Base-by-base conservation (phyloP, 2,329 filamentous ascomycete genomes). In the Diaporthe sp. region DNA sequence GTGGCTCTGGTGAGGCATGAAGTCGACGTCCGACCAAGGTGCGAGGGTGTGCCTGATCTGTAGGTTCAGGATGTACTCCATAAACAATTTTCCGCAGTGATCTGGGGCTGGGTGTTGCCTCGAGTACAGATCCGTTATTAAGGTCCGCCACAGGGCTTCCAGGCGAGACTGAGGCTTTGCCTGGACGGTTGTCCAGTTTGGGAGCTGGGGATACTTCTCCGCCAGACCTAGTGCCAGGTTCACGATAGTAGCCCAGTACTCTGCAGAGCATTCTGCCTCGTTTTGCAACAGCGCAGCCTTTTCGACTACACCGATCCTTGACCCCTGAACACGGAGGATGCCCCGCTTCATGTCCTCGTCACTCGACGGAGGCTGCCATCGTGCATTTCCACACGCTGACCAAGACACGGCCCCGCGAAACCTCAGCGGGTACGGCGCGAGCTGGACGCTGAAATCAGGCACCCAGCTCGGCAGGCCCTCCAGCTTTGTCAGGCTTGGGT, bases 21-120 rank as follows among this genome's bases (percentile, higher is more conserved):
- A 76, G 34, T 76, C 72, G 1, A 51, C 31, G 2, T 68, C 42
- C 22, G 75, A 69, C 65, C 53, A 72, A 0, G 75, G 72, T 5
- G 72, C 67, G 13, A 74, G 62, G 22, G 75, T 73, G 12, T 76
- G 74, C 8, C 75, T 67, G n/a, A 74, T 74, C 39, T 76, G 75
- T 13, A 74, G 55, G 39, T 76, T 76, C 12, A 76, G 34, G 37
- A 72, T 73, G 46, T 74, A 76, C 46, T 76, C 75, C 34, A 76
- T 37, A n/a, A 74, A 74, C 22, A 68, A 51, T 6, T 53, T 17
- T 0, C 28, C 44, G 19, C 62, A 68, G 13, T 2, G 0, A 0
- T 25, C 28, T 25, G 62, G 62, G 6, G 62, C 62, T 13, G 62
- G 62, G 44, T 68, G 46, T 68, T 39, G 12, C 22, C 62, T 7